Evolutionary conservation across 768 basidiomycete genomes (phyloP), one percentile per base, ranked within the genome.

Genomic region (Pulveroboletus sp.): DNA sequence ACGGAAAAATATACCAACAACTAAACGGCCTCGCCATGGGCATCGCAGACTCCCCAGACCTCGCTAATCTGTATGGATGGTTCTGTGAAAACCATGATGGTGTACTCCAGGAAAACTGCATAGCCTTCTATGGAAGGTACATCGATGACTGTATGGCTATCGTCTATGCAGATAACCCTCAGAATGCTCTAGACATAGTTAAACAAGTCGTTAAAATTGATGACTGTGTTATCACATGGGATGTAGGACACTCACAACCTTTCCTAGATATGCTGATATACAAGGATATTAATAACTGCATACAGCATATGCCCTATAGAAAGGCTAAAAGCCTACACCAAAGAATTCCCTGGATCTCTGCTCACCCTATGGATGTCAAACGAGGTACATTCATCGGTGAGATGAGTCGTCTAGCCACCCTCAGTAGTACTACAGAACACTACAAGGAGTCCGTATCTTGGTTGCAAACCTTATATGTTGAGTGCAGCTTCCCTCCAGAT

Each of bases 281-380:
- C 2, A n/a, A 35, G 0, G 45, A 52, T 10, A 8, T 2, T 0
- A 0, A 31, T 2, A 17, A 17, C 2, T 0, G 1, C 0, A 16
- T 53, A 1, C 44, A 36, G 2, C 40, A 49, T 4, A 25, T 8
- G 6, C 55, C 51, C 0, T 53, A 50, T 2, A 8, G 20, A 1
- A 56, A 56, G 2, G 19, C 20, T 0, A 11, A 20, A 1, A 21
- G 32, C 21, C 23, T 24, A 6, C 45, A 47, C 0, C 19, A 49
- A n/a, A 36, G 44, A 29, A 38, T 49, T n/a, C 52, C 43, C 5
- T 53, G 55, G 53, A 48, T 53, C 1, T 45, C 39, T 2, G 29
- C 38, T 17, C 45, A 56, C 21, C 52, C 45, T 0, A 6, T 40
- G 0, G 45, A 56, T 1, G 49, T 56, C 1, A 56, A 56, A 20